Conservation (phyloP, 2,329 filamentous ascomycete species). For the Dactylellina parvicollis region DNA sequence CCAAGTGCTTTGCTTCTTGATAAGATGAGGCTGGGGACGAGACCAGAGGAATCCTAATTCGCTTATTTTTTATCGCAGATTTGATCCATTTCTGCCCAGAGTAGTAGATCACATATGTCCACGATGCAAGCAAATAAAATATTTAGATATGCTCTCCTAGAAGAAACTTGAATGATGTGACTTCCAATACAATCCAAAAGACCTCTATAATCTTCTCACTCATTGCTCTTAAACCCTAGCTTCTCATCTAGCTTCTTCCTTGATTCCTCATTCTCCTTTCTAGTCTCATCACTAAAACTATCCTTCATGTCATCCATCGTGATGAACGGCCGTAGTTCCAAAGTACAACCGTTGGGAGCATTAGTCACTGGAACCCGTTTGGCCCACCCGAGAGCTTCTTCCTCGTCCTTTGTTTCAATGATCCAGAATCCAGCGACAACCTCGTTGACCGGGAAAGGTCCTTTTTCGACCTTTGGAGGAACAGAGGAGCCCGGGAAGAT, state of each 20-base stretch:
- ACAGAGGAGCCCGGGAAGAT: slow-evolving; percentile 28
- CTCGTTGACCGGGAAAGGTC: slow-evolving; percentile 37
- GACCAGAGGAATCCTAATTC: too few species aligned
- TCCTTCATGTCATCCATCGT: slow-evolving; percentile 36
- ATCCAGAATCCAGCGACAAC: slow-evolving; percentile 46
- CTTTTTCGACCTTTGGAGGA: slow-evolving; percentile 13
- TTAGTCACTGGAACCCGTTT: slow-evolving; percentile 30
- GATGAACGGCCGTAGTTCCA: slow-evolving; percentile 40
- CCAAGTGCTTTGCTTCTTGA: too few species aligned
- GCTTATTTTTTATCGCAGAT: too few species aligned
- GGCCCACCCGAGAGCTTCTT: slow-evolving; percentile 43
- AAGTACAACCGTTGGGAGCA: slow-evolving; percentile 21
- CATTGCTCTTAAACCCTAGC: slow-evolving; percentile 28
- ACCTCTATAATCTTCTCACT: background rate
- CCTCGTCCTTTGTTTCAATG: slow-evolving; percentile 35
- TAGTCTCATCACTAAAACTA: slow-evolving; percentile 29
- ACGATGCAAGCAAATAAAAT: too few species aligned
- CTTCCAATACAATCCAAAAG: background rate
- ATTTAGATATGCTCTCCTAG: too few species aligned
- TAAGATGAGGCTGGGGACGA: too few species aligned
- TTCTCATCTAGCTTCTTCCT: slow-evolving; percentile 31
- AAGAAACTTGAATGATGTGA: background rate
- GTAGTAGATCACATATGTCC: too few species aligned
- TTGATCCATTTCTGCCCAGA: too few species aligned
- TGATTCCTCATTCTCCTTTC: slow-evolving; percentile 19